phyloP scores from a whole-genome alignment of 1,139 yeast species.

The Sugiyamaella pinicola region DNA sequence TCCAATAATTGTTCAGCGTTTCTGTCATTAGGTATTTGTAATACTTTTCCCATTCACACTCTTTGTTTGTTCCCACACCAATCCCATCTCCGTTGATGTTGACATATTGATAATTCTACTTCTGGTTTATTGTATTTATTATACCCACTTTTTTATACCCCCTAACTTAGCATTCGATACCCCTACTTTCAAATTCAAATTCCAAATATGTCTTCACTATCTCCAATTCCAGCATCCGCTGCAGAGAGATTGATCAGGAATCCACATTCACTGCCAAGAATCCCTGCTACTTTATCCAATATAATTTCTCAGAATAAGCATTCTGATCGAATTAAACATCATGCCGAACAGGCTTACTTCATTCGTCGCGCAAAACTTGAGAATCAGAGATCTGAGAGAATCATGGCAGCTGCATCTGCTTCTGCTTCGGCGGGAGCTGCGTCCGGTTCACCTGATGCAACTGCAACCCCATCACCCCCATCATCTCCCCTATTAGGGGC shows the following conservation, averaged over 20 bases:
- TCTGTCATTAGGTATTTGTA: no score
- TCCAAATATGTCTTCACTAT: constrained; percentile 18
- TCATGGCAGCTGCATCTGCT: constrained; percentile 19
- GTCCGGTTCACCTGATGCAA: background rate
- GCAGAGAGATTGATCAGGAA: constrained; percentile 37
- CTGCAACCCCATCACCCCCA: constrained; percentile 21
- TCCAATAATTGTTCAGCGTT: no score
- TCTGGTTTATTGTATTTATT: no score
- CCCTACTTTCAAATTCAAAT: background rate
- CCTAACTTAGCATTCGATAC: background rate
- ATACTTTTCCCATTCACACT: no score
- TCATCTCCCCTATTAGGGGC: constrained; percentile 17
- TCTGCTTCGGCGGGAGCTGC: background rate
- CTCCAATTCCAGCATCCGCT: constrained; percentile 35
- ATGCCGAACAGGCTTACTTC: constrained; percentile 29
- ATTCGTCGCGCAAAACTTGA: constrained; percentile 26
- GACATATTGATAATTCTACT: background rate
- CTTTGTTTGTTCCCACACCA: background rate
- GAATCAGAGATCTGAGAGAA: constrained; percentile 25
- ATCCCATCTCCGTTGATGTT: no score
- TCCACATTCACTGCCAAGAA: constrained; percentile 36
- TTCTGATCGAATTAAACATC: constrained; percentile 30
- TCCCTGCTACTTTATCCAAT: constrained; percentile 31
- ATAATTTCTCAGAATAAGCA: constrained; percentile 33
- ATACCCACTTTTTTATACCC: background rate